Evolutionary conservation across 805 yeast genomes (phyloP).

Genomic region (Wickerhamiella australiensis): DNA sequence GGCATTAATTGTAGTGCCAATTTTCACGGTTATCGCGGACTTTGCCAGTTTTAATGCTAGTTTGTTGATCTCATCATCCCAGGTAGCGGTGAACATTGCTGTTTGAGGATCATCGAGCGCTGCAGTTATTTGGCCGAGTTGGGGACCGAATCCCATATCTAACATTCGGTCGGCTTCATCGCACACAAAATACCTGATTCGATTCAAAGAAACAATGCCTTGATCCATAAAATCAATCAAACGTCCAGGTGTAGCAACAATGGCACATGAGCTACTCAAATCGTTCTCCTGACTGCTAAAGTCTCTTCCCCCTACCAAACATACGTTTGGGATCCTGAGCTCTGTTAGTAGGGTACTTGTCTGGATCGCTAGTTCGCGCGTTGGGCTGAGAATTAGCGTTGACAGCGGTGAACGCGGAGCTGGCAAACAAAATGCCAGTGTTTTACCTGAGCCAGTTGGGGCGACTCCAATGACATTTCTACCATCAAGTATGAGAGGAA

Average conservation of each 20-base stretch:
- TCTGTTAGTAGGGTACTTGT: slow-evolving; percentile 54
- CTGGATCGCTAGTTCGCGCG: slow-evolving; percentile 87
- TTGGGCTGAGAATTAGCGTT: slow-evolving; percentile 68
- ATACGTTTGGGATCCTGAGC: slow-evolving; percentile 33
- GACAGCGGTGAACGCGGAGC: slow-evolving; percentile 45
- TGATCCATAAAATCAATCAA: slow-evolving; percentile 67
- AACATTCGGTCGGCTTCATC: slow-evolving; percentile 97
- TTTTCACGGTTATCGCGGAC: slow-evolving; percentile 47
- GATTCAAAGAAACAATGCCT: slow-evolving; percentile 45
- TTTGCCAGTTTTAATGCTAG: slow-evolving; percentile 51
- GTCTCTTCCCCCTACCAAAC: slow-evolving; percentile 79
- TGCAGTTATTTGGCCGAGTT: slow-evolving; percentile 54
- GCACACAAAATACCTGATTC: slow-evolving; percentile 57
- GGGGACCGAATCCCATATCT: slow-evolving; percentile 84
- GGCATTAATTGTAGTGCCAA: slow-evolving; percentile 13
- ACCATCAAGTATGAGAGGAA: slow-evolving; percentile 51
- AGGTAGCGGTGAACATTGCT: slow-evolving; percentile 91
- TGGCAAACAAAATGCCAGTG: slow-evolving; percentile 32
- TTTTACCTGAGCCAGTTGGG: slow-evolving; percentile 93
- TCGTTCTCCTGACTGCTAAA: slow-evolving; percentile 59
- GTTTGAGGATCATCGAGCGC: slow-evolving; percentile 40
- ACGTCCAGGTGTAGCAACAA: slow-evolving; percentile 93
- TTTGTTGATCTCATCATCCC: slow-evolving; percentile 61
- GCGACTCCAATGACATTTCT: slow-evolving; percentile 82
- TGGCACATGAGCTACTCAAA: slow-evolving; percentile 54